phyloP scores from a whole-genome alignment of 305 asterid species.

The Solanum hybrid region DNA sequence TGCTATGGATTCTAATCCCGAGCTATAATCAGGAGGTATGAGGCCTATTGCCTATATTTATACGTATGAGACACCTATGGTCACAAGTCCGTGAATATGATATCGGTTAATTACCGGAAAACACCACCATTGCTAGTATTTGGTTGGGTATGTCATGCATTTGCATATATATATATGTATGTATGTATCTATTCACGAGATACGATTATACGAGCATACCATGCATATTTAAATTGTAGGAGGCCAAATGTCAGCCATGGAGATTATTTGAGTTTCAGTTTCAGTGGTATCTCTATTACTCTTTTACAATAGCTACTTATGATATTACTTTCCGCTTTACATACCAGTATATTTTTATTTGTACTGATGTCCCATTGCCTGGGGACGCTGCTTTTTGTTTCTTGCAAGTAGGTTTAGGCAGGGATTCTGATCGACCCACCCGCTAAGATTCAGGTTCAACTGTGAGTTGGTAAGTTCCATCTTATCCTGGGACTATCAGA shows the following conservation, averaged over 20 bases:
- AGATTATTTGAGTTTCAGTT: neutral
- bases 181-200: neutral
- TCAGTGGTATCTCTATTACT: neutral
- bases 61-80: neutral
- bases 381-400: neutral
- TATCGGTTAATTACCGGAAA: neutral
- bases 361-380: neutral
- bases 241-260: neutral
- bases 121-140: neutral
- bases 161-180: neutral
- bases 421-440: neutral
- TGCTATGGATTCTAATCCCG: neutral
- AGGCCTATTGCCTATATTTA: neutral
- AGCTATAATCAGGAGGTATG: neutral
- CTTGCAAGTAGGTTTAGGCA: neutral
- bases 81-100: neutral
- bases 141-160: neutral
- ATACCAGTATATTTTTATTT: too few species aligned
- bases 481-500: neutral
- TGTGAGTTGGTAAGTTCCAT: neutral
- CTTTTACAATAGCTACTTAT: too few species aligned
- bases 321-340: too few species aligned
- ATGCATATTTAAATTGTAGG: neutral
- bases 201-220: neutral
- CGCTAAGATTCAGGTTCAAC: neutral